Evolutionary conservation across 2,329 filamentous ascomycete genomes (phyloP).

Genomic region (Ramularia collo-cygni): DNA sequence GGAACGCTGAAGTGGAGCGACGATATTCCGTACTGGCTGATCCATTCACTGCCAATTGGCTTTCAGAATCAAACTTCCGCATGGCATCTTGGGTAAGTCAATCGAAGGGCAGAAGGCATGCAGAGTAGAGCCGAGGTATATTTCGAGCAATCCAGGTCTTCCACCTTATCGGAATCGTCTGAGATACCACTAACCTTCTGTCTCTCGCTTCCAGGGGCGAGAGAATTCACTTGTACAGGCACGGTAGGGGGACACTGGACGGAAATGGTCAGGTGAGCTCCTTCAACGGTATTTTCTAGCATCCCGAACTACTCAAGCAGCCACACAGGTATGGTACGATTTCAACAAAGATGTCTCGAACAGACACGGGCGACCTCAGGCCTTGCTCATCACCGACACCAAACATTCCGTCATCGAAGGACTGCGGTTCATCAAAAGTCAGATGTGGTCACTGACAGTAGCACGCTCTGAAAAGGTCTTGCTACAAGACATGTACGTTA

Average conservation of each 20-base stretch:
- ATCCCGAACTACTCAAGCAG: no score
- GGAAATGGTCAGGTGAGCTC: conserved; percentile 49
- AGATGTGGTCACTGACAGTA: conserved; percentile 48
- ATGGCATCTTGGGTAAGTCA: conserved; percentile 50
- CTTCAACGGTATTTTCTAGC: no score
- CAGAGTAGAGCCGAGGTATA: no score
- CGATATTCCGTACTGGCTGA: conserved; percentile 46
- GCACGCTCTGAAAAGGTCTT: conserved; percentile 43
- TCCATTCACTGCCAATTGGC: conserved; percentile 44
- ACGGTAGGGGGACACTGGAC: conserved; percentile 48
- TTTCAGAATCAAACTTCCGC: conserved; percentile 52
- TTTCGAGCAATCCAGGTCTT: no score
- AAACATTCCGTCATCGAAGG: conserved; percentile 44
- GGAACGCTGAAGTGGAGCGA: conserved; percentile 42
- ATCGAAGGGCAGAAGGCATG: no score
- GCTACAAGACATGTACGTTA: conserved; percentile 48
- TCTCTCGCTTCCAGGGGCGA: conserved; percentile 48
- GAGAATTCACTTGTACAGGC: conserved; percentile 44
- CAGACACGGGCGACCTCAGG: conserved; percentile 41
- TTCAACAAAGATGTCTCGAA: conserved; percentile 15
- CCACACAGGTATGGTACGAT: conserved; percentile 49
- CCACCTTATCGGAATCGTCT: no score
- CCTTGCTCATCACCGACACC: conserved; percentile 45
- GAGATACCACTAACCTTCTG: no score
- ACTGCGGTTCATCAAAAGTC: conserved; percentile 48